Base-by-base conservation (phyloP, 352 stramenopile genomes). In the Pythium rishiriense region DNA sequence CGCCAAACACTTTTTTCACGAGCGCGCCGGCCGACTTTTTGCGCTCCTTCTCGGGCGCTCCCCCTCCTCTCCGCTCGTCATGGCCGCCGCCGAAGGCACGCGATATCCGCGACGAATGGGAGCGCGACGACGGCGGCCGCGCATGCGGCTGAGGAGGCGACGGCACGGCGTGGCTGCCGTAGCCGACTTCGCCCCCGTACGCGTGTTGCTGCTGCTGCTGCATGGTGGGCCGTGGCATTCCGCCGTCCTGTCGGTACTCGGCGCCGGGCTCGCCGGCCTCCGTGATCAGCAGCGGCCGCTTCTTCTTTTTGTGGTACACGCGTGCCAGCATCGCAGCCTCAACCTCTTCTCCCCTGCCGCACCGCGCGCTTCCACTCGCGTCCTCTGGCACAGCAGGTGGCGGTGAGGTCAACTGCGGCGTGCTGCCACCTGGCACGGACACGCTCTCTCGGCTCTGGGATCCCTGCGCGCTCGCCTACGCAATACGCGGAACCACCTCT, bases 231-330 rank as follows among this genome's bases (percentile, higher is more conserved):
- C 54, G 62, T n/a, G 62, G 54, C 53, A 64, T 60, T 26, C 56
- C 51, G 41, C 52, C 51, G 42, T 37, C 29, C 21, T 54, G 39
- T 47, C 48, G 29, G 49, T 56, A 62, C 42, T 62, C 55, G 58
- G 33, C 15, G 41, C 47, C 50, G 22, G 37, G 19, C 25, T 39
- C 53, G 4, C 60, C 51, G 8, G 29, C 31, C 7, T 50, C 22
- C 0, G 48, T 37, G 14, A 56, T 19, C 29, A 66, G 19, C 31
- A 69, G 53, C 51, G 61, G 55, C 4, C 61, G 66, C 54, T 73
- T 62, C 26, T 66, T 73, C 61, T 69, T 73, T 46, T 69, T 69
- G 26, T 42, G 19, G 42, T 45, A 45, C 4, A 65, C 35, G 10
- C 59, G 60, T 3, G 25, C 59, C 24, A 69, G 25, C 66, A 73